Conservation (phyloP, 1,139 yeast species). For the Yamadazyma pseudoaaseri region DNA sequence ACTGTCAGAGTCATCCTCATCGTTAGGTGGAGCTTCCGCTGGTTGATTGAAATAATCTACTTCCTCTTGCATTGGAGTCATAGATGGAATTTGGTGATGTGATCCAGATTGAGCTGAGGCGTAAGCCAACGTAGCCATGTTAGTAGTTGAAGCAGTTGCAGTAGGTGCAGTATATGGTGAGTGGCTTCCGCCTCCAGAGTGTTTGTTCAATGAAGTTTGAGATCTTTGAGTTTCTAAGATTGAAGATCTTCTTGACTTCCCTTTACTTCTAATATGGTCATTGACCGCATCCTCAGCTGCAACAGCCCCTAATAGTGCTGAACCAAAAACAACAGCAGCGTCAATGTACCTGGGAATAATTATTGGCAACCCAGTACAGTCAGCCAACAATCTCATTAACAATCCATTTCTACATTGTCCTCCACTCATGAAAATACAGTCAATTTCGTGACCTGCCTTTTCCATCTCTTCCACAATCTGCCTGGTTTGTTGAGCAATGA, state of each 20-base stretch:
- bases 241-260: slow-evolving; percentile 41
- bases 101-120: slow-evolving; percentile 33
- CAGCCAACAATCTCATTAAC: slow-evolving; percentile 85
- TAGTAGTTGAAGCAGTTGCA: slow-evolving; percentile 62
- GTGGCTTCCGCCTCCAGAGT: slow-evolving; percentile 26
- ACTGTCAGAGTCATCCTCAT: slow-evolving; percentile 26
- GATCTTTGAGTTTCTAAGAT: slow-evolving; percentile 33
- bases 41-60: slow-evolving; percentile 47
- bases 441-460: slow-evolving; percentile 71
- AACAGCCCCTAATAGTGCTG: slow-evolving; percentile 92
- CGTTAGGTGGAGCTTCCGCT: slow-evolving; percentile 13
- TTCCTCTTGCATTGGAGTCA: slow-evolving; percentile 53
- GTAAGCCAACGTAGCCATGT: slow-evolving; percentile 54
- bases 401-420: slow-evolving; percentile 94
- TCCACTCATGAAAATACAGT: slow-evolving; percentile 85
- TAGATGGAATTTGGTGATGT: slow-evolving; percentile 55
- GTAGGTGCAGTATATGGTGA: slow-evolving; percentile 78
- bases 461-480: slow-evolving; percentile 89
- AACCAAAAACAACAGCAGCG: slow-evolving; percentile 94
- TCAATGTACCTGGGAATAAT: slow-evolving; percentile 92
- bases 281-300: slow-evolving; percentile 67
- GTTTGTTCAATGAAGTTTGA: slow-evolving; percentile 26
- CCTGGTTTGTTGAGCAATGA: slow-evolving; percentile 95
- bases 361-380: slow-evolving; percentile 90
- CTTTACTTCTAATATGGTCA: slow-evolving; percentile 32